A percentile compares a stretch with the other conserved stretches of the same genome.
These are phyloP conservation scores for Cymbopogon flexuosus DNA, from an alignment of 202 grass and related monocot genomes.

Conservation along the genomic window DNA sequence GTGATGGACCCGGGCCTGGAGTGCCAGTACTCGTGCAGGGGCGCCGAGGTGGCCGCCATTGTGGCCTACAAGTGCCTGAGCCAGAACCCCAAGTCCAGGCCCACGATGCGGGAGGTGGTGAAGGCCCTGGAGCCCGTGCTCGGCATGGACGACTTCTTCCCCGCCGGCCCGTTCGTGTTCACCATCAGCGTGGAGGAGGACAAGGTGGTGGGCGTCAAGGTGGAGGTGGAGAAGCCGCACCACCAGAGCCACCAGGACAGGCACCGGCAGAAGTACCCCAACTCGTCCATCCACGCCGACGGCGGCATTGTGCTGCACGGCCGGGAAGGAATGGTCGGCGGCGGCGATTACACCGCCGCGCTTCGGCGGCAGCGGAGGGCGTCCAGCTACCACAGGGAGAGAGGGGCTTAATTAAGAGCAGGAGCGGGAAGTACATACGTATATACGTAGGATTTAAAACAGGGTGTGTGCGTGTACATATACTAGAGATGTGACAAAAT, in stretches of 20 bases:
- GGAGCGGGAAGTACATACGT: neutral
- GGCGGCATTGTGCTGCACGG: slow-evolving; percentile 47
- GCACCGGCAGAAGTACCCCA: slow-evolving; percentile 58
- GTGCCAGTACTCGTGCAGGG: slow-evolving; percentile 70
- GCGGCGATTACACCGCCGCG: neutral
- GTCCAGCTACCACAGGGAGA: slow-evolving; percentile 39
- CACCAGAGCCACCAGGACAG: slow-evolving; percentile 53
- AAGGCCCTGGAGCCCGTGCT: slow-evolving; percentile 60
- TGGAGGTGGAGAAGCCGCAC: slow-evolving; percentile 31
- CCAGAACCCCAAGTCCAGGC: slow-evolving; percentile 65
- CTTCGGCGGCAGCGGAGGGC: slow-evolving; percentile 37
- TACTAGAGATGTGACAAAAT: slow-evolving; percentile 34
- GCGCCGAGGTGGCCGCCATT: slow-evolving; percentile 58
- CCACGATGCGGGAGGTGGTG: slow-evolving; percentile 67
- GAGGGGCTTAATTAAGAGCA: slow-evolving; percentile 36
- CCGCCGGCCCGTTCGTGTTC: slow-evolving; percentile 56
- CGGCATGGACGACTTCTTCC: slow-evolving; percentile 54
- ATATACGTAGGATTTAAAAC: slow-evolving; percentile 6
- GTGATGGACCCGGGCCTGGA: slow-evolving; percentile 66
- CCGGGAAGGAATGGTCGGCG: slow-evolving; percentile 3
- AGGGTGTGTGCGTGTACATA: slow-evolving; percentile 27
- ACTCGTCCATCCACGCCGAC: slow-evolving; percentile 60
- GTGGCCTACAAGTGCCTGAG: slow-evolving; percentile 86
- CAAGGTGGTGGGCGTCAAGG: slow-evolving; percentile 48
- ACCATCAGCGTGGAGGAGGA: slow-evolving; percentile 52